Evolutionary conservation across 352 stramenopile genomes (phyloP), one percentile per base, ranked within the genome.

Genomic region (Pythium monospermum): DNA sequence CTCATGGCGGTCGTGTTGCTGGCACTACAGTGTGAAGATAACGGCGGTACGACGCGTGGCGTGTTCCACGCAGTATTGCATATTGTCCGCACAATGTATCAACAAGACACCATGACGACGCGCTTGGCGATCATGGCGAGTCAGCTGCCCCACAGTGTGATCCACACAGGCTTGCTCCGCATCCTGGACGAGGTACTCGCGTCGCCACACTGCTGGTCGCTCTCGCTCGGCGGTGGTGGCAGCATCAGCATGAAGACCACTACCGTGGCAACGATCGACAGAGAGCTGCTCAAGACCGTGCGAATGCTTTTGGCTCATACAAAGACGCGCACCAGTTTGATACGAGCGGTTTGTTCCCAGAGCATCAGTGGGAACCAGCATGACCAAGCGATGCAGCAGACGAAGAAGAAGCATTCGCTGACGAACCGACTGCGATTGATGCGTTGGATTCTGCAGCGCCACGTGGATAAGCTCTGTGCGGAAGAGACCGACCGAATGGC

Each of bases 61-160:
- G 58, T 71, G n/a, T 83, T 80, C 33, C 57, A 71, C n/a, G 46
- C 58, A 18, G 39, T 52, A 18, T 56, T 84, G 16, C 70, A 79
- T 43, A 49, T 83, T 25, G 53, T 65, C 1, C 56, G 69, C 15
- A 84, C 70, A 0, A 39, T 72, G 0, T 84, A 83, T 26, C 57
- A 70, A 10, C 42, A 49, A 4, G n/a, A n/a, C n/a, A n/a, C n/a
- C n/a, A n/a, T n/a, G n/a, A n/a, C n/a, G n/a, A n/a, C n/a, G n/a
- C n/a, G n/a, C n/a, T n/a, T n/a, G n/a, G n/a, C n/a, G n/a, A n/a
- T n/a, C n/a, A n/a, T n/a, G n/a, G n/a, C n/a, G n/a, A 19, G 32
- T 21, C 30, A 33, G 15, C 6, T 69, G 10, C 15, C 48, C 2
- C 53, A 32, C 7, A 31, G 30, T 2, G 51, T 33, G 25, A 28